Conservation (phyloP, 2,329 filamentous ascomycete genomes). For the Orbilia brochopaga region DNA sequence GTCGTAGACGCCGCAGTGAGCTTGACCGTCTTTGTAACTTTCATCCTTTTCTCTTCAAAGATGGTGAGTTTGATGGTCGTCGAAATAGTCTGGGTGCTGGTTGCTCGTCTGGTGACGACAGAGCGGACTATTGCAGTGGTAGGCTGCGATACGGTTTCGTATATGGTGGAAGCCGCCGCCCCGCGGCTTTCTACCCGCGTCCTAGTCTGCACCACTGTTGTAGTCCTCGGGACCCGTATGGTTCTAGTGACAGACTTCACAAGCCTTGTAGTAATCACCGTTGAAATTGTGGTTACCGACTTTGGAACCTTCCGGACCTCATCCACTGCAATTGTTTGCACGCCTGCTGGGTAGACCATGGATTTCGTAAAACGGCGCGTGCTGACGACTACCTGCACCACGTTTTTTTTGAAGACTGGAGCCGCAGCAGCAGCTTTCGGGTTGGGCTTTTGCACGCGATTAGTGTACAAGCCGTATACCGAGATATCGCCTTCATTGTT, state of each 20-base stretch:
- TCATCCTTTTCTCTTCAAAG: constrained; percentile 5
- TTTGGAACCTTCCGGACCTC: constrained; percentile 1
- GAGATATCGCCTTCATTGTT: constrained; percentile 22
- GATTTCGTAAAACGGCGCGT: constrained; percentile 14
- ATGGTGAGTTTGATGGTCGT: not conserved
- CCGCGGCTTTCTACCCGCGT: constrained; percentile 2
- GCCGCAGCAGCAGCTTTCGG: not conserved
- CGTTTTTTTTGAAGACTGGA: not conserved
- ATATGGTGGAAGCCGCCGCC: constrained; percentile 1
- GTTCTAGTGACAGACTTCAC: constrained; percentile 7
- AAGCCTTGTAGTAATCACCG: not conserved
- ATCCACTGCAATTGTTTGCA: not conserved
- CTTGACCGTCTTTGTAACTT: not conserved
- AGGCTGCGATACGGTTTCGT: not conserved
- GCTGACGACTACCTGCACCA: not conserved
- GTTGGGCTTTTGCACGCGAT: constrained; percentile 15
- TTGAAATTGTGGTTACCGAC: not conserved
- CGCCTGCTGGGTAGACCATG: not conserved
- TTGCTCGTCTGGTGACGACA: constrained; percentile 3
- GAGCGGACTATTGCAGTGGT: not conserved
- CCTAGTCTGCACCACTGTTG: constrained; percentile 1
- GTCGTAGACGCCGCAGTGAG: constrained; percentile 11
- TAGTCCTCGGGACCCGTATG: constrained; percentile 6
- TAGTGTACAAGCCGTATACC: constrained; percentile 41
- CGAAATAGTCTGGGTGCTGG: constrained; percentile 5